A percentile compares a stretch with the other conserved stretches of the same genome.
These are phyloP conservation scores for Pseudevernia furfuracea DNA, from an alignment of 495 filamentous ascomycete species.

Conservation along the genomic window DNA sequence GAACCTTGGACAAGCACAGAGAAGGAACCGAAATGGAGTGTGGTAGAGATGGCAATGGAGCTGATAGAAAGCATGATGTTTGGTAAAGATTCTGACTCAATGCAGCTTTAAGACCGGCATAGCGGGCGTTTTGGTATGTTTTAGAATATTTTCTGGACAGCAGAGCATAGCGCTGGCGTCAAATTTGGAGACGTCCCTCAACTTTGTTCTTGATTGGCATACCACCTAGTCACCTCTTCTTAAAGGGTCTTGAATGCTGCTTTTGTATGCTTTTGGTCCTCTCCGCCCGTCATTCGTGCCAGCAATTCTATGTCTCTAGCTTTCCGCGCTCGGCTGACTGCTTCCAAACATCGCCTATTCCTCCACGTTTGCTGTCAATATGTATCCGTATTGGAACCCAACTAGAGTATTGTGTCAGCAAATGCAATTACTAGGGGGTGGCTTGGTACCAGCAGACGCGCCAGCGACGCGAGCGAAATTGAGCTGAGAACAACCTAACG, in stretches of 20 bases:
- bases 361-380: background rate
- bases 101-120: background rate
- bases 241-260: background rate
- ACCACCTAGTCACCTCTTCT: background rate
- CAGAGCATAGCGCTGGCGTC: constrained; percentile 5
- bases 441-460: background rate
- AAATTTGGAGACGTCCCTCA: background rate
- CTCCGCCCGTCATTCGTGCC: background rate
- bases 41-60: background rate
- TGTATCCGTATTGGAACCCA: background rate
- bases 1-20: background rate
- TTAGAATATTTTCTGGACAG: background rate
- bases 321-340: background rate
- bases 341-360: background rate
- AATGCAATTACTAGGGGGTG: background rate
- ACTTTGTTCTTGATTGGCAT: background rate
- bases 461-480: background rate
- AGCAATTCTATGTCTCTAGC: background rate
- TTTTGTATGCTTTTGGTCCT: background rate
- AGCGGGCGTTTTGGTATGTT: background rate
- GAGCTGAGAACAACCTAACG: background rate
- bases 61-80: background rate
- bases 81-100: background rate
- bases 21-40: constrained; percentile 4
- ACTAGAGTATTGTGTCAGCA: background rate